A percentile compares a stretch with the other conserved stretches of the same genome.
phyloP scores from a whole-genome alignment of 169 alveolate species.

The Eimeria sp. region DNA sequence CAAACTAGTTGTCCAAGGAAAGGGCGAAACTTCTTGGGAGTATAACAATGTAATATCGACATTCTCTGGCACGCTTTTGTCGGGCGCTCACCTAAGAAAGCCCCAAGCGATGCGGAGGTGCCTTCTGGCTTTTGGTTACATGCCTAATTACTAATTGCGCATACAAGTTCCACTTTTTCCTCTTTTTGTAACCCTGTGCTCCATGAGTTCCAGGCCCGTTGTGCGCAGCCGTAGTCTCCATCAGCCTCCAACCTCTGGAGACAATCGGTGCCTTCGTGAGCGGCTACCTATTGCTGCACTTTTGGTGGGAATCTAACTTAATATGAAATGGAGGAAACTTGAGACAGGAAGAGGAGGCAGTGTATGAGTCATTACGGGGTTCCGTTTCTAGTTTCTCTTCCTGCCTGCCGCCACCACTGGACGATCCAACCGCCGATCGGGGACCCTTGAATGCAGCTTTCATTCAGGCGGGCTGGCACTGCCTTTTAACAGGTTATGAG shows the following conservation, averaged over 20 bases:
- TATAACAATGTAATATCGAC: neutral
- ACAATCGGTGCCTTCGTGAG: neutral
- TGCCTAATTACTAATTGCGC: no score
- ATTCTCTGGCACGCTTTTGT: neutral
- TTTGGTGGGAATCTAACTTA: neutral
- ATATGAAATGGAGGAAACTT: neutral
- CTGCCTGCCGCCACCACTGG: neutral
- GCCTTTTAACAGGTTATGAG: neutral
- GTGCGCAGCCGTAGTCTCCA: neutral
- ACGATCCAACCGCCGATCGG: neutral
- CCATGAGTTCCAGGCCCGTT: neutral
- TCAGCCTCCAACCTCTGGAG: neutral
- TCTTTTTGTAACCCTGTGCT: neutral
- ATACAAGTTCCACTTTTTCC: neutral
- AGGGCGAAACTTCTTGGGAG: no score
- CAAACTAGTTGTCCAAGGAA: no score
- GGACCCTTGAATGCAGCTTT: neutral
- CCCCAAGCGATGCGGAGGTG: neutral
- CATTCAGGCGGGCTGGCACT: neutral
- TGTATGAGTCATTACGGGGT: neutral
- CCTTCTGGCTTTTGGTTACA: neutral
- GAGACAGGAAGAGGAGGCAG: neutral
- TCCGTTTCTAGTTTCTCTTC: neutral
- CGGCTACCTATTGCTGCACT: neutral
- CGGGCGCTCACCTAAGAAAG: neutral